A percentile compares a stretch with the other conserved stretches of the same genome.
phyloP scores from a whole-genome alignment of 2,329 filamentous ascomycete genomes.

The Alternaria consortialis region DNA sequence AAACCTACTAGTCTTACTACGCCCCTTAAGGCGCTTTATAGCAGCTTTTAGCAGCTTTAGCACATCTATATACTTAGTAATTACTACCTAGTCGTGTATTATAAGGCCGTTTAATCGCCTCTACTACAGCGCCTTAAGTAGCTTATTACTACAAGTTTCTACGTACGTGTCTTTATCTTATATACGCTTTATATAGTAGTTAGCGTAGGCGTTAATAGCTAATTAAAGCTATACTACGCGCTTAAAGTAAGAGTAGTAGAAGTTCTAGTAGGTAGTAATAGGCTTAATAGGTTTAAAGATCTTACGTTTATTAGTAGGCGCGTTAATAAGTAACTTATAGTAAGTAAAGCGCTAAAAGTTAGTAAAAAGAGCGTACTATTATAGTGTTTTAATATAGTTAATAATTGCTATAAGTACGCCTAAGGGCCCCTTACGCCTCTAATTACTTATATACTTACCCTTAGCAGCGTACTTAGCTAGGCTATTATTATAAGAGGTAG shows the following conservation, averaged over 20 bases:
- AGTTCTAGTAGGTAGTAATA: slow-evolving; percentile 1
- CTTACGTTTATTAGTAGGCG: not conserved
- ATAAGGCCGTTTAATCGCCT: not conserved
- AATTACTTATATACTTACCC: not conserved
- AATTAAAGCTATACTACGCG: not conserved
- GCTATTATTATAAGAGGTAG: slow-evolving; percentile 1
- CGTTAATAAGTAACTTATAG: too few relatives aligned
- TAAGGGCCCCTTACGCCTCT: not conserved
- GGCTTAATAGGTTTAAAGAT: not conserved
- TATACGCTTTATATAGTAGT: too few relatives aligned
- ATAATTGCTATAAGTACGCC: slow-evolving; percentile 7
- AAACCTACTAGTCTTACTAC: not conserved
- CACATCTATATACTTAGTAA: not conserved
- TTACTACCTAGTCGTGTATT: not conserved
- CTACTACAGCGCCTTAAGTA: not conserved
- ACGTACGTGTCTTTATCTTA: too few relatives aligned
- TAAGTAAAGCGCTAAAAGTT: not conserved
- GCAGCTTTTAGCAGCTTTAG: not conserved
- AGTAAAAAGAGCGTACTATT: slow-evolving; percentile 9
- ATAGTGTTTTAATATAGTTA: slow-evolving; percentile 16
- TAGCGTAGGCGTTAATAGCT: not conserved
- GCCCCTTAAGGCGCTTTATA: not conserved
- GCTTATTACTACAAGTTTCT: not conserved
- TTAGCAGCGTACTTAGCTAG: not conserved
- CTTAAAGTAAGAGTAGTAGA: not conserved